Evolutionary conservation across 768 basidiomycete species (phyloP).

Genomic region (Xerocomus potaroensis): DNA sequence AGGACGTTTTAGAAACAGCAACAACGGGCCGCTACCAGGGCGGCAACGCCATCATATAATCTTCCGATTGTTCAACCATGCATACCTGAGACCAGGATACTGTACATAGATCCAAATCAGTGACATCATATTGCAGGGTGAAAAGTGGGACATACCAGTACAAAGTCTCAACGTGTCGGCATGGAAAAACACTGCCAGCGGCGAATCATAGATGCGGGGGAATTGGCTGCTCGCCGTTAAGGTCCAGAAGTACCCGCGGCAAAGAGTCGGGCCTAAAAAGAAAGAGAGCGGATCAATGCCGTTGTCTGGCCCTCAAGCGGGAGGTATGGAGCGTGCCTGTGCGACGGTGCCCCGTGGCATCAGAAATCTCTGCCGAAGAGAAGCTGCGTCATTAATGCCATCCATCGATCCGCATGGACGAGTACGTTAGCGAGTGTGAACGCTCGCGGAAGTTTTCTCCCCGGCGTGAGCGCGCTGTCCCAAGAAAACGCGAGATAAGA

Average conservation of each 20-base stretch:
- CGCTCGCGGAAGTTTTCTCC: slow-evolving; percentile 9
- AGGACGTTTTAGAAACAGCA: neutral
- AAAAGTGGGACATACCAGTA: neutral
- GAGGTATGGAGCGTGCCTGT: neutral
- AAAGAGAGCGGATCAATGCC: neutral
- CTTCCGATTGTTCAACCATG: neutral
- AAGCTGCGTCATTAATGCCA: neutral
- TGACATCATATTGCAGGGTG: neutral
- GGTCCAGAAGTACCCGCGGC: neutral
- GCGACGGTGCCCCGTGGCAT: neutral
- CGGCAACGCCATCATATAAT: neutral
- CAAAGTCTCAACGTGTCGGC: neutral
- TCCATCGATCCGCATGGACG: too few species aligned
- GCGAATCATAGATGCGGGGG: neutral
- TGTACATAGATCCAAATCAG: neutral
- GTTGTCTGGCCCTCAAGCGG: neutral
- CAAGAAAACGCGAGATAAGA: neutral
- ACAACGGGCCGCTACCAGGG: neutral
- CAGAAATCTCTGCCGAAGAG: neutral
- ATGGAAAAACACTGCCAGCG: neutral
- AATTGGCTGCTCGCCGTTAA: neutral
- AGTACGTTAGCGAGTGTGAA: slow-evolving; percentile 8
- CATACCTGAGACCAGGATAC: neutral
- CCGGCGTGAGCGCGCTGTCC: neutral
- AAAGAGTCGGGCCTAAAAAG: neutral